Conservation (phyloP, 2,329 filamentous ascomycete species). For the Aspergillus thermomutatus region DNA sequence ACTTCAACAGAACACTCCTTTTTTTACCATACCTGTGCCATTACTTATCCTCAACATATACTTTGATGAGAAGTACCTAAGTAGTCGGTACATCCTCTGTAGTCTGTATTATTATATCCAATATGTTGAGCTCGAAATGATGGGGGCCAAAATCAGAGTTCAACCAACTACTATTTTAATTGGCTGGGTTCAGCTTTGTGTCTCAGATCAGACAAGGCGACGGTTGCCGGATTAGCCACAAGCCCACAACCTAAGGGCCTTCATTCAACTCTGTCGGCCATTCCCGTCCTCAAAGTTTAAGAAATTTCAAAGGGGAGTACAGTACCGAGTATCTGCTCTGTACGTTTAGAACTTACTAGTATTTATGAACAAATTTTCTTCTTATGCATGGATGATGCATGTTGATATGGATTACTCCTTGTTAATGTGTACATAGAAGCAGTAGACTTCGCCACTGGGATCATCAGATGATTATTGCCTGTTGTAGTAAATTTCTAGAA, state of each 20-base stretch:
- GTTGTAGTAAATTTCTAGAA: not conserved
- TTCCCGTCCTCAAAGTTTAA: not conserved
- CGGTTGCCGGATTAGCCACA: slow-evolving; percentile 12
- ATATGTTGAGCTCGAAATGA: not conserved
- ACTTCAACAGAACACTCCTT: not conserved
- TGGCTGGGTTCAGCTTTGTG: slow-evolving; percentile 1
- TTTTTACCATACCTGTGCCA: not conserved
- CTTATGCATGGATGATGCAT: too few species aligned
- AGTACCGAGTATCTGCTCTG: too few species aligned
- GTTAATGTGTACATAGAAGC: too few species aligned
- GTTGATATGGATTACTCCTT: too few species aligned
- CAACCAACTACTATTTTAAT: not conserved
- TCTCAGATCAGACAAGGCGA: slow-evolving; percentile 6
- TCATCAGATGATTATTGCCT: not conserved
- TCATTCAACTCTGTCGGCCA: slow-evolving; percentile 1
- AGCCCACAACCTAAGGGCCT: not conserved
- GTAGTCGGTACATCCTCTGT: not conserved
- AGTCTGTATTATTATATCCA: not conserved
- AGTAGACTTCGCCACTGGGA: not conserved
- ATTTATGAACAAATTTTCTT: too few species aligned
- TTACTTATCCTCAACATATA: not conserved
- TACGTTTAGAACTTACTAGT: too few species aligned
- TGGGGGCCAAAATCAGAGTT: not conserved
- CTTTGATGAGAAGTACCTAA: not conserved
- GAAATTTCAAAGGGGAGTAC: not conserved